A percentile compares a stretch with the other conserved stretches of the same genome.
Evolutionary conservation across 2,329 filamentous ascomycete species (phyloP).

Genomic region (Exophiala lecanii-corni): DNA sequence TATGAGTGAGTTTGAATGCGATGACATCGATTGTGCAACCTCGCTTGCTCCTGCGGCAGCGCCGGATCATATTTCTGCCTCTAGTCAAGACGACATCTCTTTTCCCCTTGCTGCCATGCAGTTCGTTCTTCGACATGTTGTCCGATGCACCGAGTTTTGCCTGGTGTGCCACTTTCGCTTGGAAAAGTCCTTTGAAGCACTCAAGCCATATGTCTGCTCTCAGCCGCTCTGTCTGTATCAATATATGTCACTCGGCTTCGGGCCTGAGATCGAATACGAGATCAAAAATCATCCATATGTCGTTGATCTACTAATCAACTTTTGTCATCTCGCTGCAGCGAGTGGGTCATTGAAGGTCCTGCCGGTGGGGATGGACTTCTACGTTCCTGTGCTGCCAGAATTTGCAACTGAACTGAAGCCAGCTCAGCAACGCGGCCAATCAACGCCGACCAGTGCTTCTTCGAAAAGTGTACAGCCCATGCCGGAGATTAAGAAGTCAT

Average conservation of each 20-base stretch:
- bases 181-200: constrained; percentile 52
- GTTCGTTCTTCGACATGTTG: constrained; percentile 70
- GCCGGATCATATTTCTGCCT: constrained; percentile 47
- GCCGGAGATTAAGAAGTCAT: neutral
- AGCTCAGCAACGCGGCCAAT: neutral
- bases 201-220: constrained; percentile 66
- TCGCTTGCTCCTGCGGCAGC: constrained; percentile 43
- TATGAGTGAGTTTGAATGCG: constrained; percentile 12
- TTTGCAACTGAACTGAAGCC: neutral
- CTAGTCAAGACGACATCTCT: constrained; percentile 35
- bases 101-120: constrained; percentile 63
- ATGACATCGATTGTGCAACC: constrained; percentile 15
- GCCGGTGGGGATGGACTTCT: constrained; percentile 53
- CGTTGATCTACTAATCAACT: constrained; percentile 76
- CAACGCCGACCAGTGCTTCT: neutral
- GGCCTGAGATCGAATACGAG: constrained; percentile 79
- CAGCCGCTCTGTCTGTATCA: constrained; percentile 76
- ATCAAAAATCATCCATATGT: constrained; percentile 74
- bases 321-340: constrained; percentile 64
- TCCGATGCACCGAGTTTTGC: constrained; percentile 80
- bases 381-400: constrained; percentile 40
- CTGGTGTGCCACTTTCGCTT: constrained; percentile 74
- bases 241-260: constrained; percentile 81
- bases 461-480: neutral
- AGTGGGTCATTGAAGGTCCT: constrained; percentile 45